phyloP scores from a whole-genome alignment of 306 rosid species.

The Pterocarpus macrocarpus region DNA sequence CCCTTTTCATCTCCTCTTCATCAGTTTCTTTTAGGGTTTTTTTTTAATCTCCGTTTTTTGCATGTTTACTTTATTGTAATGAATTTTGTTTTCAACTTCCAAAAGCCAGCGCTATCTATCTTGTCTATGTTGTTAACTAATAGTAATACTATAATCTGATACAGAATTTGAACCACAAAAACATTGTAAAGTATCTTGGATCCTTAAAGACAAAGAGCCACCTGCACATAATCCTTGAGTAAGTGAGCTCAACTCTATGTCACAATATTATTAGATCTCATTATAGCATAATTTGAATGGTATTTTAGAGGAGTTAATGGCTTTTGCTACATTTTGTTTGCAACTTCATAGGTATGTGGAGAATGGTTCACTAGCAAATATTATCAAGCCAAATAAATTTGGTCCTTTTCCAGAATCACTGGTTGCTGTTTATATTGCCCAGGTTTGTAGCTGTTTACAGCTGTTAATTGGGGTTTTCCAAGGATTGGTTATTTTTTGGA shows the following conservation, averaged over 20 bases:
- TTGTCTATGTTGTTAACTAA: not conserved
- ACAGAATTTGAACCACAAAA: conserved; percentile 98
- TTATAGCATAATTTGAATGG: conserved; percentile 14
- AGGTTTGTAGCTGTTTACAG: conserved; percentile 64
- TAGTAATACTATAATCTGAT: conserved; percentile 2
- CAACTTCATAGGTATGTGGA: conserved; percentile 81
- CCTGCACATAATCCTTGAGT: conserved; percentile 96
- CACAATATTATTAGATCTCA: conserved; percentile 19
- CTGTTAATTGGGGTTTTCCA: conserved; percentile 28
- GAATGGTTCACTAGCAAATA: conserved; percentile 98
- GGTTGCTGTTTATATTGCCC: conserved; percentile 96
- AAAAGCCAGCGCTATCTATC: not conserved
- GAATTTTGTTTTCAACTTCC: not conserved
- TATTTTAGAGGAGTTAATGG: conserved; percentile 29
- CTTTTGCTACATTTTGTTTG: conserved; percentile 35
- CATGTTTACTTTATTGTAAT: not conserved
- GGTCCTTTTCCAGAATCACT: conserved; percentile 99
- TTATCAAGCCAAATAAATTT: conserved; percentile 98
- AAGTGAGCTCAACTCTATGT: conserved; percentile 54
- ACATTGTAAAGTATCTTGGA: conserved; percentile 99
- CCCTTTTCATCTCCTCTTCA: not conserved
- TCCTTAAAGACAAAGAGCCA: conserved; percentile 96
- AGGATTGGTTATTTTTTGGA: conserved; percentile 17
- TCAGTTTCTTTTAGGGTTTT: not conserved
- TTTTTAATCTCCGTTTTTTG: not conserved